These are phyloP conservation scores for Austroboletus festivus DNA, from an alignment of 768 basidiomycete species.

Conservation along the genomic window DNA sequence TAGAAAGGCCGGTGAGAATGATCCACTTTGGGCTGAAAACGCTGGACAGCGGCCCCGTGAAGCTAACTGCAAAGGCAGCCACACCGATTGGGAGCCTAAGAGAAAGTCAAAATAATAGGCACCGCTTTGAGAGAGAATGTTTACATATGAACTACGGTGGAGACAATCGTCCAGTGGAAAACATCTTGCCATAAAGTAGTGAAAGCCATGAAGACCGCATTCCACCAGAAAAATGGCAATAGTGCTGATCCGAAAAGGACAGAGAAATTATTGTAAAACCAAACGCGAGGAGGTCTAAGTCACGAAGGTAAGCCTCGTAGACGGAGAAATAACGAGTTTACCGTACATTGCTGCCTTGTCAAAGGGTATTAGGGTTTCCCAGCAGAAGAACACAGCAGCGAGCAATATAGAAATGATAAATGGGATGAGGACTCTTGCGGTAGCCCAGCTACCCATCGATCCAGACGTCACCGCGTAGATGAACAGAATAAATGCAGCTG, in stretches of 20 bases:
- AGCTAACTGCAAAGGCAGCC: conserved; percentile 34
- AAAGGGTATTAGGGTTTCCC: conserved; percentile 41
- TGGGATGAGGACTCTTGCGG: conserved; percentile 42
- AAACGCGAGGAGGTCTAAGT: conserved; percentile 39
- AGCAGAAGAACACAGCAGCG: conserved; percentile 45
- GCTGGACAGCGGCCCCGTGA: conserved; percentile 39
- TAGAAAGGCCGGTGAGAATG: conserved; percentile 39
- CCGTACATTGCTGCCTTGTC: conserved; percentile 43
- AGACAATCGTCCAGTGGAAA: conserved; percentile 41
- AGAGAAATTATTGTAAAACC: conserved; percentile 41
- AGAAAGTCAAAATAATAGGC: conserved; percentile 8
- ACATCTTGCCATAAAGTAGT: conserved; percentile 40
- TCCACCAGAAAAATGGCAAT: conserved; percentile 44
- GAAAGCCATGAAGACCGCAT: conserved; percentile 31
- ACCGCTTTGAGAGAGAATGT: conserved; percentile 2
- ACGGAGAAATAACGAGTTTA: not conserved
- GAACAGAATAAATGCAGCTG: conserved; percentile 38
- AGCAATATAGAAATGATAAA: conserved; percentile 45
- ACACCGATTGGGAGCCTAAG: conserved; percentile 42
- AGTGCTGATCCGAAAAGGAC: conserved; percentile 39
- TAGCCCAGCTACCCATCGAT: conserved; percentile 48
- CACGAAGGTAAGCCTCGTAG: not conserved
- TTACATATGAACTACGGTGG: conserved; percentile 39
- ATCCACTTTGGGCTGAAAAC: conserved; percentile 42
- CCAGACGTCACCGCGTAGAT: conserved; percentile 46